Base-by-base conservation (phyloP, 331 rosid species). In the Rosa hybrid region DNA sequence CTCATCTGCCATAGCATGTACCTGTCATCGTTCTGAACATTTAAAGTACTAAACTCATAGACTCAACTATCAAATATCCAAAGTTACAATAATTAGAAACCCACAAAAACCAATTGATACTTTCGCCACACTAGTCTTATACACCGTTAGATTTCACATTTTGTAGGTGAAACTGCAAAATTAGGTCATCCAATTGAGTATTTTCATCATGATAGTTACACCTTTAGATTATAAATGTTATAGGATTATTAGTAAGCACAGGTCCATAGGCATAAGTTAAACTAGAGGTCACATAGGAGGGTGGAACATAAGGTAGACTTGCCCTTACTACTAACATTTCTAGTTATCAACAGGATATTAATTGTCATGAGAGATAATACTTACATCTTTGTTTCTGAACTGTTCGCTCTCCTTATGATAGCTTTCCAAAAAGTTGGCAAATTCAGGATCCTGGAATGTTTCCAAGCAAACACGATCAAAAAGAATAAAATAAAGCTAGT, bases 401-500 rank as follows among this genome's bases (percentile, higher is more conserved):
- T 72, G 82, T 81, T 81, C 59, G 69, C 51, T 76, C 45, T 44
- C 60, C 81, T 85, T 80, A 39, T 88, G 79, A 77, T 87, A 72
- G 80, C 83, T 79, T 81, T 86, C 85, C 30, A 91, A 83, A 81
- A 91, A 90, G 77, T 81, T 83, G 34, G 88, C 82, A 85, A 93
- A 96, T 73, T 83, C 72, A 20, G 88, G 89, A 90, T 93, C 93
- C 99, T 95, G 86, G 42, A 85, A 81, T 78, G 65, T 81, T 81
- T 78, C 63, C 84, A 86, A 79, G 50, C 39, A 77, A 84, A 23
- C 74, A 71, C 2, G 54, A 54, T 49, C 42, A 80, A 78, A 67
- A 83, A 79, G 41, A 69, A 42, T 12, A 44, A 48, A 74, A 78
- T 6, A 79, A 74, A 81, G 39, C 18, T 30, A 64, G 45, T 64